Evolutionary conservation across 2,329 filamentous ascomycete species (phyloP).

Genomic region (Beauveria sp.): DNA sequence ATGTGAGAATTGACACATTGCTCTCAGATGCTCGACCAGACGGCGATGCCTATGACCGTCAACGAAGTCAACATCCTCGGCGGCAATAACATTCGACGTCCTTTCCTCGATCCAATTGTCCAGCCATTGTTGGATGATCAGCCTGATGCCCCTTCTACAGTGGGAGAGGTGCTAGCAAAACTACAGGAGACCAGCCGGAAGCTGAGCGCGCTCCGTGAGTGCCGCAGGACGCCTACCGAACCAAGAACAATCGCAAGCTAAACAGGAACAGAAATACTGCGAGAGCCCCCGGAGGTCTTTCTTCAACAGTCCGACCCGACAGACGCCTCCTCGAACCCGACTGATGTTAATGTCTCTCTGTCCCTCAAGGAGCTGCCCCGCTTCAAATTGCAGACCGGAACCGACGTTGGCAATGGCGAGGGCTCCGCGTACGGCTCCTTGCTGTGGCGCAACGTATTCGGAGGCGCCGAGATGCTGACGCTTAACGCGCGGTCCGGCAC

Average conservation of each 20-base stretch:
- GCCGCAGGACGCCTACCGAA: neutral
- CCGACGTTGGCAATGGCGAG: conserved; percentile 87
- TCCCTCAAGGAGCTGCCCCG: conserved; percentile 75
- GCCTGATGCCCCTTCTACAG: conserved; percentile 60
- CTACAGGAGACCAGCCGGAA: conserved; percentile 64
- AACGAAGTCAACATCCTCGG: conserved; percentile 78
- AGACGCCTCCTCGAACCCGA: conserved; percentile 61
- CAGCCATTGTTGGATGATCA: conserved; percentile 66
- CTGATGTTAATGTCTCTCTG: conserved; percentile 76
- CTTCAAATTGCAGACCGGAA: conserved; percentile 86
- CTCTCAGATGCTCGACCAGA: conserved; percentile 56
- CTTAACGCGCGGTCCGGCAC: conserved; percentile 85
- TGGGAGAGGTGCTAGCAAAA: conserved; percentile 69
- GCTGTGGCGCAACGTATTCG: conserved; percentile 85
- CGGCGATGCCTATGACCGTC: conserved; percentile 79
- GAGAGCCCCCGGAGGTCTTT: conserved; percentile 73
- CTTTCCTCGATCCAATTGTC: conserved; percentile 77
- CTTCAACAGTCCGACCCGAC: conserved; percentile 67
- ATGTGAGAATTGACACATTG: neutral
- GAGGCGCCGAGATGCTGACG: conserved; percentile 83
- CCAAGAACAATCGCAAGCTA: conserved; percentile 12
- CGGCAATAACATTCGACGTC: conserved; percentile 71
- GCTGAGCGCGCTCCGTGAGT: conserved; percentile 70
- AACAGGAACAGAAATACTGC: conserved; percentile 65
- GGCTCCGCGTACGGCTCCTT: conserved; percentile 87